A percentile compares a stretch with the other conserved stretches of the same genome.
These are phyloP conservation scores for Dioscorea zingiberensis DNA, from an alignment of 106 monocot species.

Conservation along the genomic window DNA sequence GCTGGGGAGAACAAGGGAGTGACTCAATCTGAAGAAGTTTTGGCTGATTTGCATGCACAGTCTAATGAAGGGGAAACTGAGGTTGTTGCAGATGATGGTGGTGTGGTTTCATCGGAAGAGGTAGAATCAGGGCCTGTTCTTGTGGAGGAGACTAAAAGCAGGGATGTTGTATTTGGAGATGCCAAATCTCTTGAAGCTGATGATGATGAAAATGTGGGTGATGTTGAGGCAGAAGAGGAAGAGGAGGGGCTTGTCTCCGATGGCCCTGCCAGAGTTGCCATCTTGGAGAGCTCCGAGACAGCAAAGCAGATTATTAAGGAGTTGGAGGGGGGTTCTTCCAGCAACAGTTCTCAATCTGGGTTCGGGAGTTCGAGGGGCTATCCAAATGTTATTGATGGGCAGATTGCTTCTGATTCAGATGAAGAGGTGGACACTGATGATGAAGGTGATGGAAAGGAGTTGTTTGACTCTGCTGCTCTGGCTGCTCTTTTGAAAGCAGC, in stretches of 20 bases:
- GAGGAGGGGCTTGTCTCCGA: constrained; percentile 21
- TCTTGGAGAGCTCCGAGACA: constrained; percentile 45
- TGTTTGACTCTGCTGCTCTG: constrained; percentile 71
- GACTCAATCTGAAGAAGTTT: neutral
- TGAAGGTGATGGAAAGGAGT: constrained; percentile 43
- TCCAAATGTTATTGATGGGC: constrained; percentile 35
- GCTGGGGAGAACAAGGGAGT: constrained; percentile 2
- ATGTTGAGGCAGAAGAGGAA: constrained; percentile 28
- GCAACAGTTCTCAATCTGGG: constrained; percentile 11
- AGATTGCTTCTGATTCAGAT: constrained; percentile 45
- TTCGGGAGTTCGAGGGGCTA: constrained; percentile 23
- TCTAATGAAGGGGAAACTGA: neutral
- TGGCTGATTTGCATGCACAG: constrained; percentile 3
- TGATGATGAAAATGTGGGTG: constrained; percentile 16
- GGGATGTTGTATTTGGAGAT: neutral
- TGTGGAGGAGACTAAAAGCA: constrained; percentile 12
- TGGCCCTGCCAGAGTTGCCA: constrained; percentile 46
- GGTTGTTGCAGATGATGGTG: constrained; percentile 6
- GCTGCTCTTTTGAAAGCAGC: constrained; percentile 81
- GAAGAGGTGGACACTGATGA: constrained; percentile 57
- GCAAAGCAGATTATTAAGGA: constrained; percentile 55
- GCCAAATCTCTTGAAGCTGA: constrained; percentile 9
- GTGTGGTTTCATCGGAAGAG: constrained; percentile 3
- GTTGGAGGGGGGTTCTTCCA: constrained; percentile 37
- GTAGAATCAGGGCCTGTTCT: neutral